phyloP scores from a whole-genome alignment of 306 rosid genomes.

The Cucumis melo region DNA sequence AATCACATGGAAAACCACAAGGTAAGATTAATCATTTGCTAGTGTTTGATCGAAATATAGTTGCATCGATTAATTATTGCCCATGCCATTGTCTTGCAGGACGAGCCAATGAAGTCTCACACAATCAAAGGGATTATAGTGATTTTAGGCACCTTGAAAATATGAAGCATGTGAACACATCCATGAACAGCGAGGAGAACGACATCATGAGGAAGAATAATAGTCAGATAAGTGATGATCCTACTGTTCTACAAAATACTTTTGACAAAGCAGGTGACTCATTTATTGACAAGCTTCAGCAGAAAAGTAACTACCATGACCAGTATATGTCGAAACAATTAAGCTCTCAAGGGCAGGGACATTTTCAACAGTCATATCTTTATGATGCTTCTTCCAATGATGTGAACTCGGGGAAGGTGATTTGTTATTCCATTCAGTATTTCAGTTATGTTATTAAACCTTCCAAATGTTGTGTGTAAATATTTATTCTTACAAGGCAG shows the following conservation, averaged over 20 bases:
- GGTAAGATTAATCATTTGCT: conserved; percentile 17
- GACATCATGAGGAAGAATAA: conserved; percentile 11
- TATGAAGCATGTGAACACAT: conserved; percentile 6
- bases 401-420: conserved; percentile 24
- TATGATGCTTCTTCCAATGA: conserved; percentile 12
- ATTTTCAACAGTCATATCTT: conserved; percentile 15
- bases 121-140: conserved; percentile 14
- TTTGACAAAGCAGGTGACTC: conserved; percentile 18
- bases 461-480: not conserved
- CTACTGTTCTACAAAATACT: conserved; percentile 19
- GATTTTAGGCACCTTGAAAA: conserved; percentile 26
- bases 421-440: not conserved
- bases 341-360: conserved; percentile 14
- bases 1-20: conserved; percentile 19
- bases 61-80: not conserved
- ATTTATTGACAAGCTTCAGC: conserved; percentile 25
- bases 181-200: conserved; percentile 19
- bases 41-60: not conserved
- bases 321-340: conserved; percentile 13
- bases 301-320: conserved; percentile 10
- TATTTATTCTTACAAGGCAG: conserved; percentile 10
- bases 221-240: conserved; percentile 16
- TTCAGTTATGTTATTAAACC: not conserved
- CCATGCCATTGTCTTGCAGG: conserved; percentile 20
- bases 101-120: conserved; percentile 19